Evolutionary conservation across 2,329 filamentous ascomycete genomes (phyloP), one percentile per base, ranked within the genome.

Genomic region (Alternaria infectoria): DNA sequence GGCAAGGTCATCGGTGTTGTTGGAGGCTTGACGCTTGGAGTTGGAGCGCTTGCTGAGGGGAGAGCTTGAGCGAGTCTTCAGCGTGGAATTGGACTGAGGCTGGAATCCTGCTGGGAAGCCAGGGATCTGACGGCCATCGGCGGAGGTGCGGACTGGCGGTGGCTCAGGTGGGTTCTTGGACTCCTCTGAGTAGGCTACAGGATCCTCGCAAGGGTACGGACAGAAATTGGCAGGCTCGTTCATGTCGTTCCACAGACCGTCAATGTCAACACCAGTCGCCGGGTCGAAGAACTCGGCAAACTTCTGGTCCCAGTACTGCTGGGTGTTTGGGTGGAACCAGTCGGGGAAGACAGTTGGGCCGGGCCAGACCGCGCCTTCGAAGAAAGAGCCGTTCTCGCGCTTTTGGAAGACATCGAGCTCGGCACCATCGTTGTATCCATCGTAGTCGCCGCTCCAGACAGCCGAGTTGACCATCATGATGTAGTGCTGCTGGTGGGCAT

Each of bases 381-480:
- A 88, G 32, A 86, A 75, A 4, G 82, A 83, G 15, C 85, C 90
- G 68, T 93, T 89, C 30, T 75, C 71, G 8, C 62, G 68, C 65
- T 84, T 83, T 30, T 87, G 75, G 77, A 88, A 88, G 6, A 86
- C 77, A 28, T 82, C 85, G 6, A 86, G 80, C 15, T 86, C 83
- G 1, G 87, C 79, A 1, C 91, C 91, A 19, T 88, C 85, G 57
- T 90, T 84, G 77, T 88, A 93, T 0, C 87, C 82, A 5, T 76
- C 72, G 67, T 88, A 89, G 51, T 75, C 68, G 26, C 69, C 68
- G 3, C 69, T 66, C n/a, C 81, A 83, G 3, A 88, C 83, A 13
- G 89, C 89, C 0, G 90, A 90, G 70, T 95, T 92, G 0, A 95
- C 91, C 91, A 95, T 96, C 57, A 94, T 81, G 46, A 92, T 86